Conservation (phyloP, 139 green algal species). For the Volvox reticuliferus region DNA sequence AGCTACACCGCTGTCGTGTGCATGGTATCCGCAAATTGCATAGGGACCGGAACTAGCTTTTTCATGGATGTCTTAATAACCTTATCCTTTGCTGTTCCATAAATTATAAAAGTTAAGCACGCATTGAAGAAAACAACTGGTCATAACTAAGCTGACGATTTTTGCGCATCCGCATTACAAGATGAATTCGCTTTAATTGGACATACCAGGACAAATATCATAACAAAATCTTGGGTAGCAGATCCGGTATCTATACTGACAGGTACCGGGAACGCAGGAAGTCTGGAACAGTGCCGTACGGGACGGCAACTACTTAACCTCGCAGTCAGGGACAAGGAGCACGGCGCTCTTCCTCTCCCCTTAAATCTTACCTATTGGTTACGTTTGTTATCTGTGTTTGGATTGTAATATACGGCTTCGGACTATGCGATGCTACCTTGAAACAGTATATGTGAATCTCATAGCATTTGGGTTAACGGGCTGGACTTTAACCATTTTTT, state of each 20-base stretch:
- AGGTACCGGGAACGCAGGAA: neutral
- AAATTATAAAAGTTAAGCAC: neutral
- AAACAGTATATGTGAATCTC: too few relatives aligned
- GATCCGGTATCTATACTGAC: neutral
- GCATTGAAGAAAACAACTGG: neutral
- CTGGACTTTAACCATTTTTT: too few relatives aligned
- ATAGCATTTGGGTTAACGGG: too few relatives aligned
- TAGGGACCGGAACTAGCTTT: neutral
- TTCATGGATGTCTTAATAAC: neutral
- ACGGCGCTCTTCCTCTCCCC: too few relatives aligned
- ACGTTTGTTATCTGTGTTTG: too few relatives aligned
- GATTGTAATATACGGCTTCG: too few relatives aligned
- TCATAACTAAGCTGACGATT: neutral
- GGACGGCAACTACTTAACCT: neutral
- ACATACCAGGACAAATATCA: neutral
- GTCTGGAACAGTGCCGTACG: neutral
- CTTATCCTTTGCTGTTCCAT: neutral
- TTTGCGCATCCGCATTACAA: neutral
- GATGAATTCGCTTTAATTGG: neutral
- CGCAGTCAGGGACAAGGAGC: too few relatives aligned
- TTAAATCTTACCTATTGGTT: too few relatives aligned
- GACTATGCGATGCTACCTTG: too few relatives aligned
- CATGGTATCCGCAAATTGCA: neutral
- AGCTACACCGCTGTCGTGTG: neutral
- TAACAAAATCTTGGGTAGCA: neutral